phyloP scores from a whole-genome alignment of 2,329 filamentous ascomycete genomes.

The Clarireedia homoeocarpa region DNA sequence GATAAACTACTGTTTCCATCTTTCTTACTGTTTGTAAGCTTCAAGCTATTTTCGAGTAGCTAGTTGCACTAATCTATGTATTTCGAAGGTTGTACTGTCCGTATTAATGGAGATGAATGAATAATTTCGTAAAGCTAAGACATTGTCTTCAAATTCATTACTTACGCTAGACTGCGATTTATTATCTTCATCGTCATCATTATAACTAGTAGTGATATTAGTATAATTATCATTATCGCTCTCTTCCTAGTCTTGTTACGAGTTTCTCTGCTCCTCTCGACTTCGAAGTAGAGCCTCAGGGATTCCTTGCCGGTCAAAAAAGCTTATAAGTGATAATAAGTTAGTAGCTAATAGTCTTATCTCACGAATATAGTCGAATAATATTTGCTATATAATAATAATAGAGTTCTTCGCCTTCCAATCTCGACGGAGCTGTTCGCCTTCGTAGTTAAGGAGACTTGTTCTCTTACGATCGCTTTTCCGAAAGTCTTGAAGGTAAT shows the following conservation, averaged over 20 bases:
- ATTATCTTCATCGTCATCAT: too few relatives aligned
- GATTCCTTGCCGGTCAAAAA: too few relatives aligned
- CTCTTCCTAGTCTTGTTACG: too few relatives aligned
- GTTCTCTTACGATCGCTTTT: background rate
- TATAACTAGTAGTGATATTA: too few relatives aligned
- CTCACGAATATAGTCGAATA: too few relatives aligned
- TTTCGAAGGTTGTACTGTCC: background rate
- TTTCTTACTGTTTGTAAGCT: background rate
- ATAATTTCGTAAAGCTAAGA: background rate
- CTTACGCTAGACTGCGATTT: too few relatives aligned
- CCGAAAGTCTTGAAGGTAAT: background rate
- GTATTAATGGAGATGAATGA: background rate
- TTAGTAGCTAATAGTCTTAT: too few relatives aligned
- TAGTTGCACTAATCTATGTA: background rate
- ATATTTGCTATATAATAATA: too few relatives aligned
- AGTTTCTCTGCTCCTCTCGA: too few relatives aligned
- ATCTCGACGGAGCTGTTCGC: background rate
- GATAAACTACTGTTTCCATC: background rate
- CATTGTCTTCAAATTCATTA: background rate
- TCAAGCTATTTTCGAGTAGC: background rate
- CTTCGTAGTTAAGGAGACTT: background rate
- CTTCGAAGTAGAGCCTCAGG: too few relatives aligned
- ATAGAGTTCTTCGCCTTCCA: background rate
- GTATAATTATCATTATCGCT: too few relatives aligned
- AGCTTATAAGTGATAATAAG: too few relatives aligned